Conservation (phyloP, 306 rosid genomes). For the Sechiopsis laciniata region DNA sequence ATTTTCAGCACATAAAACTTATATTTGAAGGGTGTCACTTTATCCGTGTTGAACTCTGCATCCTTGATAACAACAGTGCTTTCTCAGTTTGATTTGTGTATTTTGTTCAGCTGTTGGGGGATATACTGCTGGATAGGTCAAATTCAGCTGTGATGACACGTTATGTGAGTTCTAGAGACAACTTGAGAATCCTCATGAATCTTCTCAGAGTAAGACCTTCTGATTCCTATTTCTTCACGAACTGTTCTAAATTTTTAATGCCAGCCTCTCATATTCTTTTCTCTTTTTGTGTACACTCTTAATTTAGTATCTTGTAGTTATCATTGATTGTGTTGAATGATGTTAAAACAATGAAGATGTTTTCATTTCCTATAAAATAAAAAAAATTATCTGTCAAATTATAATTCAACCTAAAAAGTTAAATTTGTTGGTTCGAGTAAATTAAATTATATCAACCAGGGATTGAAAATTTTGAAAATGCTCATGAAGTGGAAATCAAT, state of each 20-base stretch:
- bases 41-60: not conserved
- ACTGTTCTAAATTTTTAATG: not conserved
- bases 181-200: conserved; percentile 94
- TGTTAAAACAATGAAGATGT: too few species aligned
- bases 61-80: not conserved
- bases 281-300: not conserved
- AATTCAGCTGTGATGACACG: conserved; percentile 94
- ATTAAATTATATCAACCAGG: too few species aligned
- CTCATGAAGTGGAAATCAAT: too few species aligned
- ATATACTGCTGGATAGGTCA: conserved; percentile 86
- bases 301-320: not conserved
- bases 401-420: too few species aligned
- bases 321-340: not conserved
- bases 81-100: not conserved
- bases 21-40: not conserved
- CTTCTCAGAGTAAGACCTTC: conserved; percentile 69
- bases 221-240: conserved; percentile 20
- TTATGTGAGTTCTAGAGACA: conserved; percentile 96
- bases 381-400: too few species aligned
- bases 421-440: too few species aligned
- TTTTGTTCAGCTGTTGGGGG: conserved; percentile 78
- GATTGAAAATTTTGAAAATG: too few species aligned
- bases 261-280: not conserved
- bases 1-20: not conserved
- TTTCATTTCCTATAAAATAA: too few species aligned